Percentiles rank a stretch among this genome's conserved stretches.
Evolutionary conservation across 179 eudicot species (phyloP).

Genomic region (Beta macrorhiza): DNA sequence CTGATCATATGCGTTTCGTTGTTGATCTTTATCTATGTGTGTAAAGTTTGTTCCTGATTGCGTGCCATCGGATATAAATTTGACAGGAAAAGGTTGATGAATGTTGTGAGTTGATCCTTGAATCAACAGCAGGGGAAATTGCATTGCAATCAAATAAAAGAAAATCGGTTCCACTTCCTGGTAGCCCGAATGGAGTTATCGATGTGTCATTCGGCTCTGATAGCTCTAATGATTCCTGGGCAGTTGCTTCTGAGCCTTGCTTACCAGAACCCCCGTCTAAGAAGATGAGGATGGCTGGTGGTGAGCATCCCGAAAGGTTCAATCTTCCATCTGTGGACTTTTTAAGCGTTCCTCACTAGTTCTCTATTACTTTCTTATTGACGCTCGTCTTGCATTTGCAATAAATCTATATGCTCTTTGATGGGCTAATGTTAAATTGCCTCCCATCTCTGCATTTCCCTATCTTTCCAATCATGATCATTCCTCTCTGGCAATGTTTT

Average conservation of each 20-base stretch:
- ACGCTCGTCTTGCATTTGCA: conserved; percentile 13
- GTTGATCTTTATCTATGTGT: neutral
- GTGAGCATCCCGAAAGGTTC: conserved; percentile 20
- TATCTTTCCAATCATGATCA: conserved; percentile 13
- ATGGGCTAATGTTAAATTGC: conserved; percentile 28
- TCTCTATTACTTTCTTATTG: conserved; percentile 9
- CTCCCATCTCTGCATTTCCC: conserved; percentile 28
- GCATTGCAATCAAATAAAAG: conserved; percentile 24
- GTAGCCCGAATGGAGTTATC: conserved; percentile 39
- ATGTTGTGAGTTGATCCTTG: conserved; percentile 23
- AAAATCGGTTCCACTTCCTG: conserved; percentile 24
- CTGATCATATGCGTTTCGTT: no score
- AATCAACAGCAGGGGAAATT: conserved; percentile 14
- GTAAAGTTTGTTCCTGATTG: neutral
- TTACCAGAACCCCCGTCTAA: conserved; percentile 27
- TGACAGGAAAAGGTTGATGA: conserved; percentile 33
- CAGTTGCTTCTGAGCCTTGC: conserved; percentile 15
- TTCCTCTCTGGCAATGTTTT: conserved; percentile 3
- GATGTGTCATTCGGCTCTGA: conserved; percentile 36
- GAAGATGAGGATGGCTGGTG: conserved; percentile 25
- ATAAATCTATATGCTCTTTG: conserved; percentile 18
- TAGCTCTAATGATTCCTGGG: conserved; percentile 39
- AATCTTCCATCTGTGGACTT: conserved; percentile 24
- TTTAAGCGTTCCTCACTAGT: conserved; percentile 18
- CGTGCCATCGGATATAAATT: neutral